phyloP scores from a whole-genome alignment of 768 basidiomycete species.

The Pleurotus citrinopileatus region DNA sequence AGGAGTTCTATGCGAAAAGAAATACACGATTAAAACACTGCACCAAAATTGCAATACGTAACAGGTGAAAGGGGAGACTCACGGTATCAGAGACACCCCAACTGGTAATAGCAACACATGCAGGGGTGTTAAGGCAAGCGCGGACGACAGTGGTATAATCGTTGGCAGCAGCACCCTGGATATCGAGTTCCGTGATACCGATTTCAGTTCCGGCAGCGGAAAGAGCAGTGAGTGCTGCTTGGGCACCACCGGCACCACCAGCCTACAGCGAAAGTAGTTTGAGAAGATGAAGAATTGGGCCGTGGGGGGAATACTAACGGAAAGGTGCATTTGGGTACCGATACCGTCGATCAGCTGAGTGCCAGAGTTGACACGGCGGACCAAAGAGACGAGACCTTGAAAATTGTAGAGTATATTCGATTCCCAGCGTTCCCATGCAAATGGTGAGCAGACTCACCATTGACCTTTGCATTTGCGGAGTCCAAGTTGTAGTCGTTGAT shows the following conservation, averaged over 20 bases:
- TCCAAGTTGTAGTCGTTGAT: conserved; percentile 51
- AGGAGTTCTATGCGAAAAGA: conserved; percentile 38
- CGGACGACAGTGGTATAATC: conserved; percentile 44
- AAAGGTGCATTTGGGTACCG: conserved; percentile 45
- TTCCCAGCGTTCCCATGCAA: too few relatives aligned
- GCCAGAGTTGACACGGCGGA: conserved; percentile 37
- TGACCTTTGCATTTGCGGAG: conserved; percentile 43
- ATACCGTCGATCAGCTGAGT: conserved; percentile 43
- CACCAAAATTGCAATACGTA: neutral
- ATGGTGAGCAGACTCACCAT: conserved; percentile 25
- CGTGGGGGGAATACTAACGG: conserved; percentile 17
- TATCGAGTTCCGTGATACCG: conserved; percentile 47
- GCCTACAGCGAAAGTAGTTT: conserved; percentile 22
- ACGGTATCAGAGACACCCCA: conserved; percentile 49
- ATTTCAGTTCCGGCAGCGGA: conserved; percentile 40
- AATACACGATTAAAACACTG: neutral
- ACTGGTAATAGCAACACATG: conserved; percentile 45
- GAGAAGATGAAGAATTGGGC: neutral
- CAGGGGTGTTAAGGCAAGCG: conserved; percentile 39
- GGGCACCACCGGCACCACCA: conserved; percentile 36
- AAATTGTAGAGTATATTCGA: neutral
- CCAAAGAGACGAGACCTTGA: conserved; percentile 35
- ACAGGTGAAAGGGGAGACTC: conserved; percentile 10
- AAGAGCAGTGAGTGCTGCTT: conserved; percentile 43
- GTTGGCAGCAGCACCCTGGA: conserved; percentile 31